Evolutionary conservation across 805 yeast genomes (phyloP), one percentile per base, ranked within the genome.

Genomic region (Teunomyces tritomae): DNA sequence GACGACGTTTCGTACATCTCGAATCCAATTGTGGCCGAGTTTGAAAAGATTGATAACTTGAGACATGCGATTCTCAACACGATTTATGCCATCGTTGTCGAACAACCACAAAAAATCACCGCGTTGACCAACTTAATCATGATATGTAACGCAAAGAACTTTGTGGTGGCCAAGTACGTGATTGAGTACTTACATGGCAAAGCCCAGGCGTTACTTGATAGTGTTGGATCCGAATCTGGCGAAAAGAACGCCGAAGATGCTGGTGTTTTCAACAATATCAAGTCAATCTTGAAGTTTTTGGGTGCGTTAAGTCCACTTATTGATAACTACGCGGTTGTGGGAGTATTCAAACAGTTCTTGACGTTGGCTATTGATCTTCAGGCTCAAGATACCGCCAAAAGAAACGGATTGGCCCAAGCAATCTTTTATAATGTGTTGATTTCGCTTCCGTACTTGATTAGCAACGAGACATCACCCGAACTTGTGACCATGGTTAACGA

Each of bases 71-170:
- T 88, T 16, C 67, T 88, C 49, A 74, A 77, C 43, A 86, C 88
- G 2, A 60, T 90, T 24, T 77, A 78, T 46, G 88, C 96, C 2
- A 78, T 87, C 39, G 74, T 85, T 8, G 67, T 79, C 27, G 98
- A 94, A 65, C 97, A 92, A 65, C 98, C 99, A 0, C 96, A 91
- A 53, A 94, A 91, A 63, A 79, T 85, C 49, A 81, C 84, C 10
- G 78, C 84, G n/a, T 65, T 92, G 48, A 78, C 89, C 26, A 81
- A 84, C 7, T 72, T 89, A 54, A 68, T 90, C 4, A 77, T 84
- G 57, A 71, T 83, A 17, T 82, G 88, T 41, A 84, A 86, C 66
- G 73, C 85, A 20, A 77, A 77, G 49, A 82, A 81, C 63, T 77
- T 79, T 30, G 70, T 78, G 33, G 83, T 88, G 37, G 92, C 95